Conservation (phyloP, 805 yeast species). For the Metschnikowia santaceciliae region DNA sequence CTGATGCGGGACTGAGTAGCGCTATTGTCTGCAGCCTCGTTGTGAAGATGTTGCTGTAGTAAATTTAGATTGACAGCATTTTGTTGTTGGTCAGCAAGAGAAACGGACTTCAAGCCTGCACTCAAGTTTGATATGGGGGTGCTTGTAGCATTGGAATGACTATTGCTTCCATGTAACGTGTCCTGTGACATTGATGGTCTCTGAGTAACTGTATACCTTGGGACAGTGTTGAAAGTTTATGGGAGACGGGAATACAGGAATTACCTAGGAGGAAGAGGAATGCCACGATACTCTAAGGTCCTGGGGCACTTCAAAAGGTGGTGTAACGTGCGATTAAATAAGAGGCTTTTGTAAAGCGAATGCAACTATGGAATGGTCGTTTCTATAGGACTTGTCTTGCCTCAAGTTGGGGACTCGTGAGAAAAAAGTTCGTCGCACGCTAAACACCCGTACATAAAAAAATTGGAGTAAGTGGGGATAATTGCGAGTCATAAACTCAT, state of each 20-base stretch:
- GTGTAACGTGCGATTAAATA: not conserved
- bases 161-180: constrained; percentile 3
- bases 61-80: constrained; percentile 39
- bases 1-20: constrained; percentile 55
- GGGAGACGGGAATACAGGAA: not conserved
- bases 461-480: not conserved
- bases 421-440: constrained; percentile 4
- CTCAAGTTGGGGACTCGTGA: not conserved
- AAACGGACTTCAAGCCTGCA: constrained; percentile 44
- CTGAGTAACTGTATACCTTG: not conserved
- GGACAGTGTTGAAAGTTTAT: not conserved
- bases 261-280: not conserved
- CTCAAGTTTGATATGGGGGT: constrained; percentile 42
- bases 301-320: not conserved
- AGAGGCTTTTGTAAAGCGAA: not conserved
- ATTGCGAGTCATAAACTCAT: not conserved
- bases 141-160: constrained; percentile 1
- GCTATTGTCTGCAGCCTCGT: constrained; percentile 34
- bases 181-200: constrained; percentile 1
- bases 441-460: not conserved
- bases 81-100: constrained; percentile 39
- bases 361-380: not conserved
- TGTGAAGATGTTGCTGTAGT: constrained; percentile 44
- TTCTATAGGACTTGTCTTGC: not conserved
- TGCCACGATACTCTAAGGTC: not conserved